A percentile compares a stretch with the other conserved stretches of the same genome.
These are phyloP conservation scores for Marchantia polymorpha DNA, from an alignment of 225 moss, liverwort and hornwort genomes.

Conservation along the genomic window DNA sequence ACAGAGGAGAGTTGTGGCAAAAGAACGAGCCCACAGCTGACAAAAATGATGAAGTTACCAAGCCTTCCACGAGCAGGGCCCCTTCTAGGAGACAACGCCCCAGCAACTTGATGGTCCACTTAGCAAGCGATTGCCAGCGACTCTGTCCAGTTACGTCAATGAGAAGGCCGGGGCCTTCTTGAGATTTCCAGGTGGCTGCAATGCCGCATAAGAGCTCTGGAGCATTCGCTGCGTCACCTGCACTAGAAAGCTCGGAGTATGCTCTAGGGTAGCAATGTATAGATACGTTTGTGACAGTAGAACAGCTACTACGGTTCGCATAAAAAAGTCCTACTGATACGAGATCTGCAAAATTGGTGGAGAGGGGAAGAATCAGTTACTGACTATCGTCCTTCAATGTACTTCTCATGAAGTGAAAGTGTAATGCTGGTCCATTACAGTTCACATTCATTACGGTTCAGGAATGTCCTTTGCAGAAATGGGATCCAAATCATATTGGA, in stretches of 20 bases:
- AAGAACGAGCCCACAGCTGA: conserved; percentile 64
- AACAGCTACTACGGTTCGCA: conserved; percentile 47
- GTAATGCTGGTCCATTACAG: too few relatives aligned
- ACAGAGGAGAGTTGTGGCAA: conserved; percentile 58
- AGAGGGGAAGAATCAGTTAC: background rate
- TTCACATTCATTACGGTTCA: too few relatives aligned
- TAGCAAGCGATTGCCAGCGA: conserved; percentile 78
- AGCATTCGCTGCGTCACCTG: conserved; percentile 30
- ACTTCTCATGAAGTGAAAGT: background rate
- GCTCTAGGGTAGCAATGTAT: conserved; percentile 63
- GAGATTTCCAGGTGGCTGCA: conserved; percentile 38
- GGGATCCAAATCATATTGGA: too few relatives aligned
- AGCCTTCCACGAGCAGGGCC: conserved; percentile 74
- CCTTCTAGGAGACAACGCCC: conserved; percentile 74
- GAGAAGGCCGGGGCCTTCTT: conserved; percentile 64
- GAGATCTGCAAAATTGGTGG: conserved; percentile 56
- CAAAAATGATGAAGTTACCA: conserved; percentile 70
- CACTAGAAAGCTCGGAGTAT: conserved; percentile 42
- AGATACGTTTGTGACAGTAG: conserved; percentile 54
- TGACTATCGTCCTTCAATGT: background rate
- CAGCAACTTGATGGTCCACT: conserved; percentile 78
- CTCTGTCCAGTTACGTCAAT: conserved; percentile 59
- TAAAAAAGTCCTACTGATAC: conserved; percentile 74
- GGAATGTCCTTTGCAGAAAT: too few relatives aligned
- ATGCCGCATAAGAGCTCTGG: conserved; percentile 48